Evolutionary conservation across 2,329 filamentous ascomycete genomes (phyloP).

Genomic region (Paraphaeosphaeria minitans): DNA sequence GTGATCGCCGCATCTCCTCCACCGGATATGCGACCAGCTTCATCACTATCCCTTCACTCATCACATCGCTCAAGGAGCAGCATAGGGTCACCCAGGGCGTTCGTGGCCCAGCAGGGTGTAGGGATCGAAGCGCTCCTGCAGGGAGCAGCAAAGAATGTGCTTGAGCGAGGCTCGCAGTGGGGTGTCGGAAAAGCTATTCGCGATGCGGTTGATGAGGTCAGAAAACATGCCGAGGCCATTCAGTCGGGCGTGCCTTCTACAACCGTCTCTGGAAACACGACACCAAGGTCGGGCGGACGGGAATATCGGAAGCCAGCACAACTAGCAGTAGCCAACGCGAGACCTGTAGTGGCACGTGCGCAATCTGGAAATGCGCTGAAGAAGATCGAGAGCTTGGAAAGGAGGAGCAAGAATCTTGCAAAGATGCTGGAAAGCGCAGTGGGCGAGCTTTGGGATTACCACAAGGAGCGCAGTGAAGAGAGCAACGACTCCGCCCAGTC

Average conservation of each 20-base stretch:
- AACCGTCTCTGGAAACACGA: slow-evolving; percentile 28
- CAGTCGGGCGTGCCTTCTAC: slow-evolving; percentile 50
- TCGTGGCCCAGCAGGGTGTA: slow-evolving; percentile 36
- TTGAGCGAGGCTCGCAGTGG: slow-evolving; percentile 74
- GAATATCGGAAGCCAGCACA: slow-evolving; percentile 41
- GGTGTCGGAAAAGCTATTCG: slow-evolving; percentile 81
- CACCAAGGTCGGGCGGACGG: slow-evolving; percentile 41
- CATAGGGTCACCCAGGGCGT: slow-evolving; percentile 33
- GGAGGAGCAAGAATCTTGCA: slow-evolving; percentile 69
- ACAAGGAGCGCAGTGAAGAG: slow-evolving; percentile 56
- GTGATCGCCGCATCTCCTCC: slow-evolving; percentile 29
- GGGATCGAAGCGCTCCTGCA: slow-evolving; percentile 74
- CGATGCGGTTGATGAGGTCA: slow-evolving; percentile 80
- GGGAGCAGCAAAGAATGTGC: slow-evolving; percentile 74
- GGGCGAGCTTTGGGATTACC: slow-evolving; percentile 65
- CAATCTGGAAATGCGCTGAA: slow-evolving; percentile 30
- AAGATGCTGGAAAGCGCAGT: slow-evolving; percentile 71
- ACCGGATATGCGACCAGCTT: slow-evolving; percentile 37
- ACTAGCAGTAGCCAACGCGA: slow-evolving; percentile 15
- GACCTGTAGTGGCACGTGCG: slow-evolving; percentile 27
- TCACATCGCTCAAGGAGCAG: slow-evolving; percentile 34
- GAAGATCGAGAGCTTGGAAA: slow-evolving; percentile 58
- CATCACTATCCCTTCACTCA: slow-evolving; percentile 29
- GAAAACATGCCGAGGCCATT: slow-evolving; percentile 72
- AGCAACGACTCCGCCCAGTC: slow-evolving; percentile 30